Evolutionary conservation across 768 basidiomycete species (phyloP).

Genomic region (Erythrobasidium yunnanense): DNA sequence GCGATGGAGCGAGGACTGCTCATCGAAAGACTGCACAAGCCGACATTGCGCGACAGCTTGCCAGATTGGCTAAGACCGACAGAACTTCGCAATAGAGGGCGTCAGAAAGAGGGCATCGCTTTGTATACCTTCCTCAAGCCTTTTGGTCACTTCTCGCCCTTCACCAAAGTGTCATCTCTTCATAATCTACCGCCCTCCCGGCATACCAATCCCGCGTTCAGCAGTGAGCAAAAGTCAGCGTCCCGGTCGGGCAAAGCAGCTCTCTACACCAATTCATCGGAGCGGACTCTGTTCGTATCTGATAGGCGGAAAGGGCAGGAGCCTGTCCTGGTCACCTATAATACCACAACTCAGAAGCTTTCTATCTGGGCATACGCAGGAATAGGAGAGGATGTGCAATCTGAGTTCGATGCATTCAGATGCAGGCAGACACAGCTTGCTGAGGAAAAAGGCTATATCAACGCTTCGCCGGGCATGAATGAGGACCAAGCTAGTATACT

Average conservation of each 20-base stretch:
- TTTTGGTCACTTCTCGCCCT: not conserved
- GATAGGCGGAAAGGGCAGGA: not conserved
- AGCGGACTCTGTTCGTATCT: not conserved
- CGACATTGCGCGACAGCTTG: not conserved
- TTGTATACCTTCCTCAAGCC: conserved; percentile 14
- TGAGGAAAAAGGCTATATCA: not conserved
- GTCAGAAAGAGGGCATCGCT: not conserved
- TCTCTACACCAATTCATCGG: not conserved
- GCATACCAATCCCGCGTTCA: not conserved
- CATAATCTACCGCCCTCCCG: not conserved
- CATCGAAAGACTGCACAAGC: not conserved
- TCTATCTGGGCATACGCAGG: conserved; percentile 25
- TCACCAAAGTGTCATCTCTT: not conserved
- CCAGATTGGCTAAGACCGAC: not conserved
- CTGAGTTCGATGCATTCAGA: not conserved
- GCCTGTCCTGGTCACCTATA: conserved; percentile 22
- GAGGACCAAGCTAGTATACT: not conserved
- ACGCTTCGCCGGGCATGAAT: not conserved
- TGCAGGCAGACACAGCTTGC: not conserved
- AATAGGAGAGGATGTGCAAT: not conserved
- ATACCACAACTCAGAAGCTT: conserved; percentile 4
- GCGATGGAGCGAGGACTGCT: conserved; percentile 12
- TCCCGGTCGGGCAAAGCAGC: not conserved
- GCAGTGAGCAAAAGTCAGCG: not conserved
- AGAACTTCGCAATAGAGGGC: not conserved